Percentiles rank a stretch among this genome's conserved stretches.
Evolutionary conservation across 352 stramenopile genomes (phyloP).

Genomic region (Pythium coloratum): DNA sequence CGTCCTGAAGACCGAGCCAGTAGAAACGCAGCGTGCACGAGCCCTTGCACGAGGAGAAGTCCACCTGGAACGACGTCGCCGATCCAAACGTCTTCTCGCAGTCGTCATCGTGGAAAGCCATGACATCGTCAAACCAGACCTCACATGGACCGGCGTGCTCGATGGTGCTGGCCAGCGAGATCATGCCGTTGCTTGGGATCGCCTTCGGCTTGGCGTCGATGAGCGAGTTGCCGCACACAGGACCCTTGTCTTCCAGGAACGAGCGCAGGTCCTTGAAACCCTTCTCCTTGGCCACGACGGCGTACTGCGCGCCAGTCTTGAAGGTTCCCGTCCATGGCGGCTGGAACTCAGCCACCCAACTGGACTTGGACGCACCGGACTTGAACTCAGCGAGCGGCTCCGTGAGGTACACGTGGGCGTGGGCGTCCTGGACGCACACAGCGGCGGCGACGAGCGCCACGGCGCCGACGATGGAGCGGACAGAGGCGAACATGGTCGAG

Average conservation of each 20-base stretch:
- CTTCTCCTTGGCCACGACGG: slow-evolving; percentile 13
- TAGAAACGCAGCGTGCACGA: slow-evolving; percentile 25
- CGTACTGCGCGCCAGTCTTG: slow-evolving; percentile 15
- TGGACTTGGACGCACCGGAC: slow-evolving; percentile 10
- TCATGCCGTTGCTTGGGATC: slow-evolving; percentile 18
- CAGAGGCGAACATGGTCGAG: background rate
- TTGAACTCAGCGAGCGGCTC: slow-evolving; percentile 17
- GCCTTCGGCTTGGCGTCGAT: slow-evolving; percentile 14
- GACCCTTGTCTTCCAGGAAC: slow-evolving; percentile 24
- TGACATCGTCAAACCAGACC: slow-evolving; percentile 19
- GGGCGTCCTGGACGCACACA: slow-evolving; percentile 4
- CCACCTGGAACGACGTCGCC: slow-evolving; percentile 5
- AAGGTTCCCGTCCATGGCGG: slow-evolving; percentile 14
- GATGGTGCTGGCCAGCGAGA: slow-evolving; percentile 12
- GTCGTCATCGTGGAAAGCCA: slow-evolving; percentile 21
- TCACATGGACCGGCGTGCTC: slow-evolving; percentile 12
- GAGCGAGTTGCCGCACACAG: slow-evolving; percentile 21
- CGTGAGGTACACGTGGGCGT: slow-evolving; percentile 13
- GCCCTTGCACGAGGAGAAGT: slow-evolving; percentile 20
- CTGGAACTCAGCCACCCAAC: slow-evolving; percentile 15
- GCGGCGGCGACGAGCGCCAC: slow-evolving; percentile 9
- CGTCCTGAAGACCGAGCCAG: slow-evolving; percentile 27
- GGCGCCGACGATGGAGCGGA: background rate
- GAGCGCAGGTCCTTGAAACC: slow-evolving; percentile 18
- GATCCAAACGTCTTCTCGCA: slow-evolving; percentile 12